Conservation (phyloP, 176 grass and related monocot genomes). For the Rhynchospora pubera region DNA sequence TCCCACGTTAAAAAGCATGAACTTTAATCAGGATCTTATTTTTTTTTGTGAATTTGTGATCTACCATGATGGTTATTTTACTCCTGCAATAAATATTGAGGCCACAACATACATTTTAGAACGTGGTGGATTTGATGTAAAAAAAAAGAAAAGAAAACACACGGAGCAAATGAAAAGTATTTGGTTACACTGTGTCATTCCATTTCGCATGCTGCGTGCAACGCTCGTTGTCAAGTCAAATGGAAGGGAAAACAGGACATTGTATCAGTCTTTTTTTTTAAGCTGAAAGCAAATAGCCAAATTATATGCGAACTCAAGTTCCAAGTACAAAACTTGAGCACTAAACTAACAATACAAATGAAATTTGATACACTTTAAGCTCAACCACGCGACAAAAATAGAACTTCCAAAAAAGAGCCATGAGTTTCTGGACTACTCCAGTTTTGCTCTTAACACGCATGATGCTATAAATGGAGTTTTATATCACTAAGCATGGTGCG, state of each 20-base stretch:
- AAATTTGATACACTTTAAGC: conserved; percentile 2
- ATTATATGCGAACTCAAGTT: not conserved
- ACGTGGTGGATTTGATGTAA: not conserved
- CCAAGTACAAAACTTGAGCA: not conserved
- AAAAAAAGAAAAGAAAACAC: not conserved
- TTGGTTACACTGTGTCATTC: no score
- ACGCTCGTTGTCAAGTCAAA: no score
- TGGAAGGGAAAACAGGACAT: no score
- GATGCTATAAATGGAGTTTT: not conserved
- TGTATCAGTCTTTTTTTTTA: no score
- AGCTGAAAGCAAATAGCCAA: not conserved
- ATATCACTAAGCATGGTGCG: not conserved
- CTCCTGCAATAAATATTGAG: not conserved
- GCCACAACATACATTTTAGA: not conserved
- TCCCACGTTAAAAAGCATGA: no score
- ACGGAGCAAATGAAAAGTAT: not conserved
- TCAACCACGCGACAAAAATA: not conserved
- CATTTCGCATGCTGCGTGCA: no score
- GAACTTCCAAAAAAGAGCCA: conserved; percentile 15
- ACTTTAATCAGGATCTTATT: no score
- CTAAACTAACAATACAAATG: not conserved
- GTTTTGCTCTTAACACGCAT: conserved; percentile 4
- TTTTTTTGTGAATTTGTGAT: not conserved
- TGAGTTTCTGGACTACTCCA: conserved; percentile 20
- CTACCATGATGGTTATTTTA: not conserved